phyloP scores from a whole-genome alignment of 345 rosid genomes.

The Eucalyptus marginata region DNA sequence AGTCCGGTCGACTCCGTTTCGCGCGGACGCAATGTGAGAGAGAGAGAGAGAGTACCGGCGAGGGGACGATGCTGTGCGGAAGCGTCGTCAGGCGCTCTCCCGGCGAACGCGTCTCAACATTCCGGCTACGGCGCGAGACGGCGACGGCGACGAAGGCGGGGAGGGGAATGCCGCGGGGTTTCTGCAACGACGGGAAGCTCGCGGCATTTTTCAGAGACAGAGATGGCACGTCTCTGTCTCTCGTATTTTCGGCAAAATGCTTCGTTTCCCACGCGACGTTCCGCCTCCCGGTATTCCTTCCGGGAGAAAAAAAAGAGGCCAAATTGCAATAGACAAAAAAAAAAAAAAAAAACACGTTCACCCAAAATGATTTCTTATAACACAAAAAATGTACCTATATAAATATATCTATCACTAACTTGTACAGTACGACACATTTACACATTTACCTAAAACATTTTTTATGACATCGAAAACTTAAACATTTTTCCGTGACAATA shows the following conservation, averaged over 20 bases:
- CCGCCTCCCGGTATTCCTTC: background rate
- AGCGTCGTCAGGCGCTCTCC: background rate
- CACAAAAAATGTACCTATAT: background rate
- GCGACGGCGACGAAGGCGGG: background rate
- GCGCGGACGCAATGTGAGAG: background rate
- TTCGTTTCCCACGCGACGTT: background rate
- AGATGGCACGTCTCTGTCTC: background rate
- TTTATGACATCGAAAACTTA: no score
- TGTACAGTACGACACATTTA: no score
- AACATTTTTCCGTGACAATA: no score
- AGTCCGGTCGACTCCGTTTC: background rate
- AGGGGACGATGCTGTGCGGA: background rate
- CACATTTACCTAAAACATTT: fast-evolving
- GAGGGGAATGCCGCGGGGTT: background rate
- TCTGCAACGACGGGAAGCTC: background rate
- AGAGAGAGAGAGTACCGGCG: background rate
- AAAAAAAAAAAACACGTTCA: no score
- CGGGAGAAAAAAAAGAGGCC: background rate
- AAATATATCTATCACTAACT: no score
- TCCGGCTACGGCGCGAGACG: background rate
- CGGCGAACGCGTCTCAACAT: background rate
- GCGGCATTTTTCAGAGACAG: background rate
- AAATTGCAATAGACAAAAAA: background rate
- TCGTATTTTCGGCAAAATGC: background rate
- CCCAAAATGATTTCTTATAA: no score